phyloP scores from a whole-genome alignment of 768 basidiomycete species.

The Suillus lakei region DNA sequence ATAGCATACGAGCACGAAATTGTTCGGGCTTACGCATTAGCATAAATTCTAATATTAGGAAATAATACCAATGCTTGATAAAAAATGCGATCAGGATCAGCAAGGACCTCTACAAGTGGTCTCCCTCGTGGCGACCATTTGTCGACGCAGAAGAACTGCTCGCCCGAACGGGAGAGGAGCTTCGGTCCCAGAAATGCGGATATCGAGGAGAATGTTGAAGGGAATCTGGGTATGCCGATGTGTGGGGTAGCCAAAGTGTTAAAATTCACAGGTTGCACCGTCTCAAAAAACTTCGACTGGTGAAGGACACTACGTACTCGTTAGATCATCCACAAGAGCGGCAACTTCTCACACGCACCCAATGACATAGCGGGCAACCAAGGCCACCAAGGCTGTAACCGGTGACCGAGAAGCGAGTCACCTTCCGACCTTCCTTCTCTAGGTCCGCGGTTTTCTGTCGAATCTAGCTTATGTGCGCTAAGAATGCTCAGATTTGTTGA shows the following conservation, averaged over 20 bases:
- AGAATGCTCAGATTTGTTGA: background rate
- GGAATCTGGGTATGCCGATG: conserved; percentile 71
- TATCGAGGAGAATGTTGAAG: conserved; percentile 60
- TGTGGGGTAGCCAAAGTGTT: conserved; percentile 85
- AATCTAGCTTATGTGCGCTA: conserved; percentile 46
- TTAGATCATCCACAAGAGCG: conserved; percentile 10
- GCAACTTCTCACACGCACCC: conserved; percentile 49
- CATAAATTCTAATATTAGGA: conserved; percentile 74
- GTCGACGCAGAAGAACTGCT: conserved; percentile 77
- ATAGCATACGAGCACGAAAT: background rate
- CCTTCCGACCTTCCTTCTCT: conserved; percentile 54
- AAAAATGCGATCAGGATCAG: conserved; percentile 81
- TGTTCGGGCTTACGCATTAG: conserved; percentile 64
- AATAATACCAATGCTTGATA: conserved; percentile 74
- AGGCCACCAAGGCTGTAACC: conserved; percentile 86
- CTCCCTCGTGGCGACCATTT: conserved; percentile 71
- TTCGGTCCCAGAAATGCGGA: conserved; percentile 63
- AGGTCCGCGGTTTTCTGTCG: conserved; percentile 57
- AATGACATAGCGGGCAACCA: conserved; percentile 79
- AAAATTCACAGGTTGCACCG: conserved; percentile 77
- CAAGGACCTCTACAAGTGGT: conserved; percentile 76
- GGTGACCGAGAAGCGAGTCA: conserved; percentile 72
- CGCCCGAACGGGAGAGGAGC: conserved; percentile 78
- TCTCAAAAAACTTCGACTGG: conserved; percentile 72
- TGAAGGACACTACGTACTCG: conserved; percentile 54